Evolutionary conservation across 352 stramenopile genomes (phyloP).

Genomic region (Phytophthora constricta): DNA sequence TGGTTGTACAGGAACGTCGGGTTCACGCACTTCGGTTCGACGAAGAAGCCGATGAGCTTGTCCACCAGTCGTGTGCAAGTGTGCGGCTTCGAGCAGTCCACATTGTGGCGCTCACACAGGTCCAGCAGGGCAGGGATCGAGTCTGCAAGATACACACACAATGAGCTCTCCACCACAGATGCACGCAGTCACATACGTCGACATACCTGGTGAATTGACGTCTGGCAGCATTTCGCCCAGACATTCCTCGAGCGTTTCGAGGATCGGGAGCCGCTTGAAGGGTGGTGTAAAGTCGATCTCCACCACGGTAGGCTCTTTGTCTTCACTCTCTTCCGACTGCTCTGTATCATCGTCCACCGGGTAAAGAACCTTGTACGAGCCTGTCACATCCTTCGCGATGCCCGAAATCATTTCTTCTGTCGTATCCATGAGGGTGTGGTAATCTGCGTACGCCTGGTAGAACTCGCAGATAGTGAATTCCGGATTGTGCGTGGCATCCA

Average conservation of each 20-base stretch:
- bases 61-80: conserved; percentile 97
- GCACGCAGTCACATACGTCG: too few species aligned
- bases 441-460: conserved; percentile 99
- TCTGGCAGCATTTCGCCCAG: conserved; percentile 77
- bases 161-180: neutral
- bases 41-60: conserved; percentile 97
- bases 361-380: conserved; percentile 97
- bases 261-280: conserved; percentile 97
- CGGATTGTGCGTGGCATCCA: conserved; percentile 99
- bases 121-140: conserved; percentile 78
- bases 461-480: conserved; percentile 99
- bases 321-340: conserved; percentile 3
- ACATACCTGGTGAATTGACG: conserved; percentile 65
- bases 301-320: conserved; percentile 45
- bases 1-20: conserved; percentile 99
- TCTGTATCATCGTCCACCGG: conserved; percentile 69
- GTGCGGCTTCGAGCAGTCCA: conserved; percentile 94
- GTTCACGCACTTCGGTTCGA: conserved; percentile 94
- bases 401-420: conserved; percentile 97
- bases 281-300: conserved; percentile 99
- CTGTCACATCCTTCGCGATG: conserved; percentile 97
- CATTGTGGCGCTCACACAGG: conserved; percentile 86
- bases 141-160: conserved; percentile 34
- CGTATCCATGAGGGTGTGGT: conserved; percentile 98
- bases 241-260: conserved; percentile 94